Base-by-base conservation (phyloP, 345 rosid species). In the Salix dunnii region DNA sequence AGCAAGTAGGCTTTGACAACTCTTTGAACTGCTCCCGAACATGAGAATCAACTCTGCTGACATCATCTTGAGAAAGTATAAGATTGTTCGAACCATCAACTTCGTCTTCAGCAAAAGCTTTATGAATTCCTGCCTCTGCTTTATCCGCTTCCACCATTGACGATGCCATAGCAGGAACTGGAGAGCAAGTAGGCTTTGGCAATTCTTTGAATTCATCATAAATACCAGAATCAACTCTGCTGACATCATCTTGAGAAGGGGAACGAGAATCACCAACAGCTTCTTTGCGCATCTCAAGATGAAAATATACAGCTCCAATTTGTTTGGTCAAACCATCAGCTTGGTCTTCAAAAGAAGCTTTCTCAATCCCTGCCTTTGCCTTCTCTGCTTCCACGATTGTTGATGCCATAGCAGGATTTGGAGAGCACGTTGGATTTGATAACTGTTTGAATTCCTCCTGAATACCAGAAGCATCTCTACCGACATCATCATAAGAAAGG, bases 341-440 rank as follows among this genome's bases (percentile, higher is more conserved):
- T 86, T 61, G 82, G 70, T 73, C 79, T 55, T 75, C 68, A 61
- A 25, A 13, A 76, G 17, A 49, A 60, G 61, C 20, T 69, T 49
- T 74, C 73, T 82, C 82, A 58, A 58, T 10, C n/a, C 28, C 28
- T 8, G 62, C 62, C 62, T 58, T 28, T 43, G 49, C 49, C 51
- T 68, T 23, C 40, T 68, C 58, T 42, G 51, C 46, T 25, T 36
- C 76, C 16, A 28, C 16, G 30, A 12, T 5, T 38, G 43, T 64
- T 71, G 67, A 43, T 53, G 42, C 75, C 53, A 33, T 38, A 18
- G 49, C 51, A n/a, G 58, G n/a, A 27, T 18, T 76, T 12, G 7
- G 66, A 36, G 40, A 36, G 35, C 20, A 8, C 12, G 55, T 28
- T 49, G 81, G 43, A 40, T 30, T 53, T 71, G 67, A 73, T 48